phyloP scores from a whole-genome alignment of 306 rosid species.

The Fagus crenata region DNA sequence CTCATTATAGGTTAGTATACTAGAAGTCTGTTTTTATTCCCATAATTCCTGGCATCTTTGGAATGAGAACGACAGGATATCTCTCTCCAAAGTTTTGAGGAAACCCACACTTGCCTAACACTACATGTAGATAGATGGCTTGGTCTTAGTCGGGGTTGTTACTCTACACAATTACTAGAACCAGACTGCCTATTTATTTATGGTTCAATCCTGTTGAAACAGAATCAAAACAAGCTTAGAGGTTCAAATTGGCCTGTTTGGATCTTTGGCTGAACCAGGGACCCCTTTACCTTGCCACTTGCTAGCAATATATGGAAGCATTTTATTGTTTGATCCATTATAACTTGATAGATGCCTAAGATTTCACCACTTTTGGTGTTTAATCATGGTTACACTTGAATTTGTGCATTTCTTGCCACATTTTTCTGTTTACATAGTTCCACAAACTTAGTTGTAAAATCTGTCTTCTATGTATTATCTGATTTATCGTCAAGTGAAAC shows the following conservation, averaged over 20 bases:
- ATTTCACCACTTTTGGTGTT: conserved; percentile 11
- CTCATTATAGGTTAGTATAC: neutral
- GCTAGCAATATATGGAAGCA: conserved; percentile 5
- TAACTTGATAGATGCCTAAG: conserved; percentile 1
- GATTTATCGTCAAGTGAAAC: neutral
- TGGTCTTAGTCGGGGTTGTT: neutral
- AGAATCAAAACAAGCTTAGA: neutral
- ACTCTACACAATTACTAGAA: neutral
- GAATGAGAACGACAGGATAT: neutral
- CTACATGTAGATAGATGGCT: neutral
- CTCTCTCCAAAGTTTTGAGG: neutral
- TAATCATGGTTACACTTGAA: neutral
- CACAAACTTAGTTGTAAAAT: neutral
- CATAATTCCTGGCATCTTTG: neutral
- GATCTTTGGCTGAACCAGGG: neutral
- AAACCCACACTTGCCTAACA: neutral
- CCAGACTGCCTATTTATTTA: neutral
- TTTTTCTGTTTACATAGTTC: neutral
- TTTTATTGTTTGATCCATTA: conserved; percentile 12
- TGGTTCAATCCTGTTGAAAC: neutral
- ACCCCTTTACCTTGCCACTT: conserved; percentile 2
- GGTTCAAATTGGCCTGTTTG: neutral
- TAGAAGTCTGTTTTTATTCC: neutral
- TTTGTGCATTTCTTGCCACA: neutral
- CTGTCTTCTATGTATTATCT: neutral